Evolutionary conservation across 192 early-diverging fungal species (phyloP).

Genomic region (Backusella psychrophila): DNA sequence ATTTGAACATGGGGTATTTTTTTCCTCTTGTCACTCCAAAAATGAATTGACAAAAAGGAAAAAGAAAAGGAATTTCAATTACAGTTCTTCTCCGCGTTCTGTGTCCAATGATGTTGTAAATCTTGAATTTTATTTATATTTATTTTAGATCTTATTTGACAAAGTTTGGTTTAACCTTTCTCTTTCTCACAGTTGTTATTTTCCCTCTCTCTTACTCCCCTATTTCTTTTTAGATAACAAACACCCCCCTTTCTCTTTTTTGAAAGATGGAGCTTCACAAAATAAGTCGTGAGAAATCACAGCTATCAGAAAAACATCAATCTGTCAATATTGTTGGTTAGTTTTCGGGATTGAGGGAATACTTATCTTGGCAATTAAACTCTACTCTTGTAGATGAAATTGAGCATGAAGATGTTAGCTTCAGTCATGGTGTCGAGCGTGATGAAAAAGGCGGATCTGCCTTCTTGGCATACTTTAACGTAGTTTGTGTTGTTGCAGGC

Average conservation of each 20-base stretch:
- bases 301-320: background rate
- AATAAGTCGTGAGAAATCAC: background rate
- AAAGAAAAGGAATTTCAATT: background rate
- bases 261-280: background rate
- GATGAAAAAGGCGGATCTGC: conserved; percentile 43
- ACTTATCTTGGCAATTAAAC: background rate
- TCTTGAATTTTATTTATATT: background rate
- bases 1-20: background rate
- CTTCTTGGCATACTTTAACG: conserved; percentile 53
- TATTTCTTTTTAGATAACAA: background rate
- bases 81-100: background rate
- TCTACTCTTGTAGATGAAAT: background rate
- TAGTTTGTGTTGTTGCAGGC: conserved; percentile 78
- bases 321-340: background rate
- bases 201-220: background rate
- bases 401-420: conserved; percentile 6
- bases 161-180: background rate
- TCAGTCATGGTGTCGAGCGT: conserved; percentile 25
- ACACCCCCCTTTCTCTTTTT: background rate
- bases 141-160: background rate
- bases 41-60: background rate
- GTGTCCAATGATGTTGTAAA: background rate
- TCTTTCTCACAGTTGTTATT: background rate
- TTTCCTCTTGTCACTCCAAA: background rate
- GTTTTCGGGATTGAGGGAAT: background rate